Evolutionary conservation across 1,284 basidiomycete species (phyloP), one percentile per base, ranked within the genome.

Genomic region (Prillingera fragicola): DNA sequence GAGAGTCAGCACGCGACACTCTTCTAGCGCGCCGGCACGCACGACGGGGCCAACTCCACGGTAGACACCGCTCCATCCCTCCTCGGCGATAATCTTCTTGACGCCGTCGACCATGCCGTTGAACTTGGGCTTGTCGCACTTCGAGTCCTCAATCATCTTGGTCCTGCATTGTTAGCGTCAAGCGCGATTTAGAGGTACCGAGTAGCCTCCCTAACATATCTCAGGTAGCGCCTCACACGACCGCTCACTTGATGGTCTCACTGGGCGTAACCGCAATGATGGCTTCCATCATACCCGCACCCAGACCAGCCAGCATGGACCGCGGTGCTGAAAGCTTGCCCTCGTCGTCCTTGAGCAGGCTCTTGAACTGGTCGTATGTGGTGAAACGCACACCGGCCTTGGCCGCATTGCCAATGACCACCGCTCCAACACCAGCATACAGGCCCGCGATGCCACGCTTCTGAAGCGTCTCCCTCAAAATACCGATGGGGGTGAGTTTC

Each of bases 301-400:
- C 91, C 5, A 98, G 74, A 29, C 95, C 94, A 39, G 95, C 87
- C 41, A 90, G 61, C 41, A 96, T 77, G 70, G 87, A 90, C 41
- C 83, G 73, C 7, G 87, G 84, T 0, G 90, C 83, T 46, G 81
- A 85, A 25, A 95, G 80, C 77, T 90, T 90, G 17, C 91, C 91
- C 88, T 94, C 76, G 9, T 80, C 63, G 68, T 97, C 89, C 36
- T 85, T 85, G 41, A 98, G 71, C 59, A 83, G 70, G 32, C 77
- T 74, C 74, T 98, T 97, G 75, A 94, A 94, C 65, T 85, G 79
- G 65, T 97, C 92, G 72, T 97, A 98, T 55, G 83, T 87, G 39
- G 95, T 80, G 70, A 98, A 98, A 22, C 94, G 79, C 33, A 98
- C 91, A 7, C 89, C 91, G 3, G 92, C 92, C 74, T 96, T 95